Conservation (phyloP, 2,329 filamentous ascomycete species). For the Talaromyces sp. region DNA sequence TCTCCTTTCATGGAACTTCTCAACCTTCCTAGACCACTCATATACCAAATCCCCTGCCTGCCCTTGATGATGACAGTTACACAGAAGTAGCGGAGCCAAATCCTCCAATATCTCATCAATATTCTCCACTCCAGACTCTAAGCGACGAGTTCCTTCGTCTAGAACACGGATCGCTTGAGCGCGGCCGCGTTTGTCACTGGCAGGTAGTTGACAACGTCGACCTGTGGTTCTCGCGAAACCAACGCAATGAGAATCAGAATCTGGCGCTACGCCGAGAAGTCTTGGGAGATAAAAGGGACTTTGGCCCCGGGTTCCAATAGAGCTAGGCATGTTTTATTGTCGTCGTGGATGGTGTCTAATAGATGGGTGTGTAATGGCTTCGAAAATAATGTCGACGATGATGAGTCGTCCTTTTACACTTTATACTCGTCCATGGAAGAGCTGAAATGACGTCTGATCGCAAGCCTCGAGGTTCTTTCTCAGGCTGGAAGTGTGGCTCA, state of each 20-base stretch:
- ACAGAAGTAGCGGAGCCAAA: slow-evolving; percentile 25
- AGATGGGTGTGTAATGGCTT: neutral
- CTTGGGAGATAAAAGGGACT: neutral
- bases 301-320: neutral
- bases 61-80: slow-evolving; percentile 21
- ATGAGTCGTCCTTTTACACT: neutral
- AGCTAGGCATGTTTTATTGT: neutral
- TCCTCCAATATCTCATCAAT: slow-evolving; percentile 21
- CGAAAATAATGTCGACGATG: neutral
- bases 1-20: slow-evolving; percentile 6
- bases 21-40: neutral
- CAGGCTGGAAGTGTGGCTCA: neutral
- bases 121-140: neutral
- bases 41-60: slow-evolving; percentile 18
- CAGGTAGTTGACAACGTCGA: neutral
- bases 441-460: neutral
- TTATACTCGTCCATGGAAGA: neutral
- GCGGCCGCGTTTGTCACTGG: neutral
- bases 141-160: slow-evolving; percentile 4
- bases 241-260: neutral
- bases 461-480: neutral
- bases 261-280: slow-evolving; percentile 9
- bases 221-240: neutral
- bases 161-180: neutral
- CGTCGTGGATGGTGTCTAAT: neutral